These are phyloP conservation scores for Pouteria campechiana DNA, from an alignment of 179 eudicot genomes.

Conservation along the genomic window DNA sequence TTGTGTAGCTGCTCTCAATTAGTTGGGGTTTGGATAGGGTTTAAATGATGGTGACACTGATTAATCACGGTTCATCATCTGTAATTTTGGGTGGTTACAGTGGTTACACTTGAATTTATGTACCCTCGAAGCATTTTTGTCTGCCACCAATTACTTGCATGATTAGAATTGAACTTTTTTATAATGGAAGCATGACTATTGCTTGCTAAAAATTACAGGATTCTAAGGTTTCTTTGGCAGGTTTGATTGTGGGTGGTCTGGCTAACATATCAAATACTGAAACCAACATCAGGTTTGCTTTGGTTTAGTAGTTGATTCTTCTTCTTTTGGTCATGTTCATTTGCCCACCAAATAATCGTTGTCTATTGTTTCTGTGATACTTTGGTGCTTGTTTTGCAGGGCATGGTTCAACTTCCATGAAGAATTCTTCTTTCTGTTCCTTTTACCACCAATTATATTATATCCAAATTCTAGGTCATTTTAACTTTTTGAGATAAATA, in stretches of 20 bases:
- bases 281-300: slow-evolving; percentile 68
- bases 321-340: neutral
- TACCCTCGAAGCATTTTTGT: no score
- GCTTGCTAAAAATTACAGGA: no score
- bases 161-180: no score
- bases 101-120: no score
- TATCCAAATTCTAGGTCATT: slow-evolving; percentile 84
- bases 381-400: slow-evolving; percentile 34
- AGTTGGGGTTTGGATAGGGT: no score
- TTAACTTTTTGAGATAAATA: no score
- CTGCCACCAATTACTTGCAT: no score
- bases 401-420: slow-evolving; percentile 98
- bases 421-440: slow-evolving; percentile 95
- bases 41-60: no score
- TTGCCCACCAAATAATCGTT: neutral
- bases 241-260: slow-evolving; percentile 93
- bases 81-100: no score
- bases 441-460: slow-evolving; percentile 97
- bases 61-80: no score
- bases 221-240: slow-evolving; percentile 32
- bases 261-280: slow-evolving; percentile 92
- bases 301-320: neutral
- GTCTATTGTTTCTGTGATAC: neutral
- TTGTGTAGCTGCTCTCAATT: no score
- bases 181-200: no score